Conservation (phyloP, 2,329 filamentous ascomycete genomes). For the Stenocarpella maydis region DNA sequence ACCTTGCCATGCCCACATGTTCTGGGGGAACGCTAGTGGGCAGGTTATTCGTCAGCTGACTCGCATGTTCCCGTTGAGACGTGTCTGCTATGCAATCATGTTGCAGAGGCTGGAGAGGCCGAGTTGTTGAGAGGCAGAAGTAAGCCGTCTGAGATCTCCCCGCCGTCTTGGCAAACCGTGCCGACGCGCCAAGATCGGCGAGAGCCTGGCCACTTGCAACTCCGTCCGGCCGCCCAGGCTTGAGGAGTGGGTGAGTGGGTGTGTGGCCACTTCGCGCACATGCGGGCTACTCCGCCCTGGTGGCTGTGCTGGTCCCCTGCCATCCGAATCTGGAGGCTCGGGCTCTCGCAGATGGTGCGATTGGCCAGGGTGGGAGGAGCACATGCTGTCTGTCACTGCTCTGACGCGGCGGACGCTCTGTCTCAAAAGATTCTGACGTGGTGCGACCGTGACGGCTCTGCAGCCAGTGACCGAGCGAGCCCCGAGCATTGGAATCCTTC, state of each 20-base stretch:
- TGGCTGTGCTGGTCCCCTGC: conserved; percentile 24
- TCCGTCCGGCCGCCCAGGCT: conserved; percentile 21
- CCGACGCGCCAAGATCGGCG: conserved; percentile 26
- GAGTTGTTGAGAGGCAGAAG: conserved; percentile 11
- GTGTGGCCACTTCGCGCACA: conserved; percentile 19
- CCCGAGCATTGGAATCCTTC: conserved; percentile 14
- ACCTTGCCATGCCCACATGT: neutral
- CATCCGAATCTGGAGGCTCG: conserved; percentile 21
- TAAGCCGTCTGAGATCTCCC: conserved; percentile 18
- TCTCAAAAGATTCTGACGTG: conserved; percentile 23
- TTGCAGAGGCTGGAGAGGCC: conserved; percentile 4
- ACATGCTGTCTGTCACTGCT: neutral
- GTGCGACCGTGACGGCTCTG: conserved; percentile 24
- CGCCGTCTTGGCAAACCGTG: conserved; percentile 26
- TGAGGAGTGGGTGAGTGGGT: conserved; percentile 24
- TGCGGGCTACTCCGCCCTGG: conserved; percentile 24
- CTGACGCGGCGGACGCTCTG: conserved; percentile 10
- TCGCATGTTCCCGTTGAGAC: conserved; percentile 6
- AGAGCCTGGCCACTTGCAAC: conserved; percentile 25
- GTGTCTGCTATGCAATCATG: conserved; percentile 7
- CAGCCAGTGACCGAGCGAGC: conserved; percentile 21
- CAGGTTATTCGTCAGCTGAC: neutral
- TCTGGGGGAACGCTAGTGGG: neutral
- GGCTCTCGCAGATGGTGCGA: conserved; percentile 19
- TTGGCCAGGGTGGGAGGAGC: neutral